Base-by-base conservation (phyloP, 805 yeast species). In the Saccharomycopsis synnaedendra region DNA sequence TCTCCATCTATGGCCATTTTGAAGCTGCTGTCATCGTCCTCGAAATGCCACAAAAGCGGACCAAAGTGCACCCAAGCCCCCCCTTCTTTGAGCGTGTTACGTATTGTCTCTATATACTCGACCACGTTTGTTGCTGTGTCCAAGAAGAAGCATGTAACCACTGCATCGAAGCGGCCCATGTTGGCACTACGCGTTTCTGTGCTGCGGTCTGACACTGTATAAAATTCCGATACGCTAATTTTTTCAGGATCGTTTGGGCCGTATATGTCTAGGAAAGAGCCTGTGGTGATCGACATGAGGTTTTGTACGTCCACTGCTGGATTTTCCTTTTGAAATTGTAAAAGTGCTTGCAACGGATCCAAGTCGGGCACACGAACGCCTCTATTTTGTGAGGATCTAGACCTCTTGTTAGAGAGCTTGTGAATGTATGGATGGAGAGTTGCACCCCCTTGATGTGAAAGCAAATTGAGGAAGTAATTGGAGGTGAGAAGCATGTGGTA, bases 31-130 rank as follows among this genome's bases (percentile, higher is more conserved):
- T 60, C 65, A 34, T 70, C 74, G 48, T 72, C 74, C 55, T 81
- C 88, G 57, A 71, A 78, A 60, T 83, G 90, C 88, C 88, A 80
- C 45, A 78, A 62, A 41, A 80, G 61, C 0, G 86, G 87, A 0
- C 88, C 88, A 57, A 78, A 74, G 56, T 80, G 80, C 31, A 79
- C 62, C 85, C 85, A 80, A 11, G 62, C 47, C 0, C 82, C 85
- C 19, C 61, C 64, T 0, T 59, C 57, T 34, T 66, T 64, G 49
- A 80, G 55, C 29, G 74, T 66, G 54, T 74, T 67, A 37, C 63
- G 59, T 1, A 80, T 68, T 0, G 80, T 63, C 44, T 65, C 66
- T 39, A 80, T 39, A 54, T 79, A 80, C 42, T 80, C 84, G 8
- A 80, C 67, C 30, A 79, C 60, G 57, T 80, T 78, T 4, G 72